phyloP scores from a whole-genome alignment of 2,329 filamentous ascomycete species.

The Neonectria ditissima region DNA sequence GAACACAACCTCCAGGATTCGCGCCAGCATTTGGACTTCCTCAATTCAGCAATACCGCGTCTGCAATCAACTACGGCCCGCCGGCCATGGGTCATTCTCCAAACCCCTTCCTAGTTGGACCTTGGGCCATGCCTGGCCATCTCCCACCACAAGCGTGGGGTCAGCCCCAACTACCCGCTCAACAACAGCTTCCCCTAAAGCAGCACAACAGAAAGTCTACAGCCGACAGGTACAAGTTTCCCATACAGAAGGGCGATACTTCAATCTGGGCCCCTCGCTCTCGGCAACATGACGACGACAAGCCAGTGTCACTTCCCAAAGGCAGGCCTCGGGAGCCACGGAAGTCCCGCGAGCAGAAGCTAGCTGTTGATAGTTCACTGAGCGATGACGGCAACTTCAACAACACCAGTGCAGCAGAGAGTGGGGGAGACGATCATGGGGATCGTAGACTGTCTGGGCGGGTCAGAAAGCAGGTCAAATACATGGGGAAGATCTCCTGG shows the following conservation, averaged over 20 bases:
- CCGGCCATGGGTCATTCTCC: background rate
- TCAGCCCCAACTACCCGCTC: background rate
- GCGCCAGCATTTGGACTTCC: background rate
- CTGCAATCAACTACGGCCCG: background rate
- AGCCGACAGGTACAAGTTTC: conserved; percentile 49
- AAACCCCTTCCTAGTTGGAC: conserved; percentile 13
- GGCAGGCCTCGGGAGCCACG: conserved; percentile 2
- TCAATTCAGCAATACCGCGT: background rate
- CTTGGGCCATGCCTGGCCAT: conserved; percentile 29
- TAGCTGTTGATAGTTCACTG: background rate
- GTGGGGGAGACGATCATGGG: conserved; percentile 23
- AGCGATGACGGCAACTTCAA: conserved; percentile 7
- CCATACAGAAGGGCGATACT: conserved; percentile 44
- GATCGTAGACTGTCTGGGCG: conserved; percentile 44
- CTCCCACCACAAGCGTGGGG: conserved; percentile 20
- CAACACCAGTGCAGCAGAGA: background rate
- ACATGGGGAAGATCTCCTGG: conserved; percentile 48
- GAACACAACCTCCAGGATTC: background rate
- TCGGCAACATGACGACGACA: conserved; percentile 17
- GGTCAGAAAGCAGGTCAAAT: conserved; percentile 46
- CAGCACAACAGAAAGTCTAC: conserved; percentile 24
- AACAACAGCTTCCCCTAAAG: conserved; percentile 3
- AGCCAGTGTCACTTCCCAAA: background rate
- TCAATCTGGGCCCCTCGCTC: conserved; percentile 51
- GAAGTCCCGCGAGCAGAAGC: background rate